phyloP scores from a whole-genome alignment of 805 yeast species.

The Ogataea trehaloabstinens region DNA sequence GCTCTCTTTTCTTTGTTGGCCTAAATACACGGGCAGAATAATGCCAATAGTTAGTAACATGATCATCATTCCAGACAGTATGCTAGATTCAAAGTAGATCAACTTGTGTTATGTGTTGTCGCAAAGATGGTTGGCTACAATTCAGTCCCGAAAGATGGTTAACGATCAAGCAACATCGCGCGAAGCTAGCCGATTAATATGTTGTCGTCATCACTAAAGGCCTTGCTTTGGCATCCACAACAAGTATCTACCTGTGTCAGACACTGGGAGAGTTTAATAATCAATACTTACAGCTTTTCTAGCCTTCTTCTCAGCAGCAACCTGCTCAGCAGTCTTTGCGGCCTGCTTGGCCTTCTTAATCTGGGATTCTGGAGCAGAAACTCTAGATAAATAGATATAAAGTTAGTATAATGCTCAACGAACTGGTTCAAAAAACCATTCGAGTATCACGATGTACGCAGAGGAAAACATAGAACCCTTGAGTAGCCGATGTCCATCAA shows the following conservation, averaged over 20 bases:
- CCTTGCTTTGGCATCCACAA: no score
- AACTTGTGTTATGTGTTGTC: no score
- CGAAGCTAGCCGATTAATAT: constrained; percentile 56
- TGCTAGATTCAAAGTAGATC: no score
- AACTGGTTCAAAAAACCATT: constrained; percentile 31
- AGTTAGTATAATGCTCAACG: constrained; percentile 22
- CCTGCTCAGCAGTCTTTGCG: constrained; percentile 72
- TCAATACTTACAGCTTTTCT: constrained; percentile 73
- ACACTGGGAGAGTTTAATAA: background rate
- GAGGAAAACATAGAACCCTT: constrained; percentile 30
- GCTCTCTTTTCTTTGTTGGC: constrained; percentile 47
- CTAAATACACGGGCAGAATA: no score
- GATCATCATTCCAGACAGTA: constrained; percentile 1
- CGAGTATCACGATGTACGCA: constrained; percentile 27
- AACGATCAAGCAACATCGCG: constrained; percentile 70
- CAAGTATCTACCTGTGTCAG: no score
- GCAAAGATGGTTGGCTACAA: no score
- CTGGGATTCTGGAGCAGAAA: constrained; percentile 77
- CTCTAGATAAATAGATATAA: constrained; percentile 30
- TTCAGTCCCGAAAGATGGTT: constrained; percentile 90
- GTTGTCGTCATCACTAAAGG: constrained; percentile 47
- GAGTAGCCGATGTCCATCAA: constrained; percentile 3
- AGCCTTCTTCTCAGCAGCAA: constrained; percentile 76
- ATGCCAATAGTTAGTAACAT: constrained; percentile 29
- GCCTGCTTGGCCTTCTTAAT: constrained; percentile 78